Conservation (phyloP, 75 land plant genomes). For the Adiantum capillusveneris region DNA sequence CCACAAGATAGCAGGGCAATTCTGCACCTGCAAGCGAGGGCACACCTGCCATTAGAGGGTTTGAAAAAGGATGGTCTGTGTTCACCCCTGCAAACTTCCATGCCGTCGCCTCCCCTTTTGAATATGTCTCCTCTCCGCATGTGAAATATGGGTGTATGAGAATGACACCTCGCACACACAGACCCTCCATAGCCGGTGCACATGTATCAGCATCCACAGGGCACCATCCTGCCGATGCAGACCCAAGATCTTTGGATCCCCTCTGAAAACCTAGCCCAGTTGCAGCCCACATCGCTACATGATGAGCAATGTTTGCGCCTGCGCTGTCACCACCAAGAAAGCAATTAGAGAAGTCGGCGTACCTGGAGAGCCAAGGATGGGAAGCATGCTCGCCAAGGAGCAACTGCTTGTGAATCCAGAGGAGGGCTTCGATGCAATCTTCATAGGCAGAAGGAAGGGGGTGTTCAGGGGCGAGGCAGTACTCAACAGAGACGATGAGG, state of each 20-base stretch:
- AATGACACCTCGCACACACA: too few species aligned
- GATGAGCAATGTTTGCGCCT: too few species aligned
- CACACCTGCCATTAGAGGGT: background rate
- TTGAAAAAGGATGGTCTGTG: too few species aligned
- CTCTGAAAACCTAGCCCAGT: background rate
- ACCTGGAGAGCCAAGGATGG: background rate
- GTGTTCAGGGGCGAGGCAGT: conserved; percentile 34
- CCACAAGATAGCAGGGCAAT: conserved; percentile 42
- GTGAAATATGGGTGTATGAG: too few species aligned
- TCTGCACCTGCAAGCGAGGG: background rate
- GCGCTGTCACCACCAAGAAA: too few species aligned
- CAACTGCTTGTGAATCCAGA: conserved; percentile 13
- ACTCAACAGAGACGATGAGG: conserved; percentile 30
- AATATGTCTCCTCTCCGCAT: background rate
- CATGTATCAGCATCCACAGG: background rate
- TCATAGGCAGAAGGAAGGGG: conserved; percentile 22
- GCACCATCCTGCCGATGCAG: background rate
- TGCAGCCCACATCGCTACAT: too few species aligned
- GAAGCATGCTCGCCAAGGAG: background rate
- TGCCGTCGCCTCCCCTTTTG: background rate
- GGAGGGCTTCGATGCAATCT: conserved; percentile 19
- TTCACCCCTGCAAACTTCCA: background rate
- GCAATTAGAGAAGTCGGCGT: too few species aligned
- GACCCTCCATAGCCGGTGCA: conserved; percentile 9
- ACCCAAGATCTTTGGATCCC: background rate